phyloP scores from a whole-genome alignment of 352 stramenopile genomes.

The Phytophthora niederhauseri region DNA sequence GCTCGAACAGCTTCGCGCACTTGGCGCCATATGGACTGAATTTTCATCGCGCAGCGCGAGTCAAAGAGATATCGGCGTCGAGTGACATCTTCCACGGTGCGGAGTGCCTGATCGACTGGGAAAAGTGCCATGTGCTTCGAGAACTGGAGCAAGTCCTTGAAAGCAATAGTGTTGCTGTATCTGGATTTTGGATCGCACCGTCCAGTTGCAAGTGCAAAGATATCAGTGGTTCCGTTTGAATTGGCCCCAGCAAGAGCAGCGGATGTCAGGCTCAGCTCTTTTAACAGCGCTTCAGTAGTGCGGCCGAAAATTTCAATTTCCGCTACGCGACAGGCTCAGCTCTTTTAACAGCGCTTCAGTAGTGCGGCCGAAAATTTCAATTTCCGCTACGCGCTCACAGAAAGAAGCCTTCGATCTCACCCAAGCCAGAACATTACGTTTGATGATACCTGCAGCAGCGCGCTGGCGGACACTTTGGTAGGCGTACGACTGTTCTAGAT shows the following conservation, averaged over 20 bases:
- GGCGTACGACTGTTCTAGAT: conserved; percentile 48
- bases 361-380: conserved; percentile 66
- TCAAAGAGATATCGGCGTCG: conserved; percentile 55
- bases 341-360: conserved; percentile 58
- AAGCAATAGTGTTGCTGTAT: conserved; percentile 46
- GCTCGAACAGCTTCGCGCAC: conserved; percentile 47
- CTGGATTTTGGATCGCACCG: conserved; percentile 21
- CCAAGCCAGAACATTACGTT: conserved; percentile 63
- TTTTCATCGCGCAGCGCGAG: conserved; percentile 57
- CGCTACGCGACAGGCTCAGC: conserved; percentile 38
- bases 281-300: conserved; percentile 55
- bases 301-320: conserved; percentile 70
- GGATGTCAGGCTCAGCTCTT: conserved; percentile 44
- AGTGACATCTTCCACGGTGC: conserved; percentile 59
- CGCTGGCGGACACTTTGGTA: conserved; percentile 65
- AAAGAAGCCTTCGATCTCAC: conserved; percentile 56
- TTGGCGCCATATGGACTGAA: conserved; percentile 66
- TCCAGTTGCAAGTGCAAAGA: conserved; percentile 44
- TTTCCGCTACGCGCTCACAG: conserved; percentile 59
- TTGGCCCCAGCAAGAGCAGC: conserved; percentile 7
- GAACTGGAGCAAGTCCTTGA: conserved; percentile 67
- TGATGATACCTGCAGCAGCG: conserved; percentile 63
- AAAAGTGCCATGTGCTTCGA: conserved; percentile 74
- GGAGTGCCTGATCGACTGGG: conserved; percentile 67
- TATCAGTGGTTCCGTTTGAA: conserved; percentile 25